These are phyloP conservation scores for Ogataea salicorniae DNA, from an alignment of 805 yeast species.

Conservation along the genomic window DNA sequence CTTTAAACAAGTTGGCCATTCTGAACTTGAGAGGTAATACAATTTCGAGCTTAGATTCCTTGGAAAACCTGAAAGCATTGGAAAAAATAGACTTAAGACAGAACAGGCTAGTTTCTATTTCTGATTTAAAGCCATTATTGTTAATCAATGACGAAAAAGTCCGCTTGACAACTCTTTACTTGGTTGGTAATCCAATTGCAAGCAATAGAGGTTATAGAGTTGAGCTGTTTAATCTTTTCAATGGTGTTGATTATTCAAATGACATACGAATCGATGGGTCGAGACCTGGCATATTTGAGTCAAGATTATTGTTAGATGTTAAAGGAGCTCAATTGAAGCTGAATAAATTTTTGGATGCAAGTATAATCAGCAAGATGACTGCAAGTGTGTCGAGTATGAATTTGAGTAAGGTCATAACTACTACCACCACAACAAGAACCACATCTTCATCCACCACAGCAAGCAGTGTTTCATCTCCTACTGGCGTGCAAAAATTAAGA, in stretches of 20 bases:
- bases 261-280: slow-evolving; percentile 52
- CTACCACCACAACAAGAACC: slow-evolving; percentile 18
- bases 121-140: slow-evolving; percentile 38
- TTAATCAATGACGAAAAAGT: slow-evolving; percentile 20
- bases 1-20: slow-evolving; percentile 39
- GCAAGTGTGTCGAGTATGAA: slow-evolving; percentile 35
- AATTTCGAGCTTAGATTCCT: slow-evolving; percentile 36
- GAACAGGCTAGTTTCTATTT: slow-evolving; percentile 36
- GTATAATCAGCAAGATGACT: slow-evolving; percentile 32
- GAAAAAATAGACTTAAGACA: slow-evolving; percentile 52
- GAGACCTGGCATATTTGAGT: slow-evolving; percentile 56
- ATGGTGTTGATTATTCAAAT: slow-evolving; percentile 46
- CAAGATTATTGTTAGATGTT: slow-evolving; percentile 46
- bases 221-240: slow-evolving; percentile 51
- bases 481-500: background rate
- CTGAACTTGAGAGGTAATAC: slow-evolving; percentile 48
- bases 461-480: background rate
- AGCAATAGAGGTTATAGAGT: slow-evolving; percentile 40
- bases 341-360: slow-evolving; percentile 35
- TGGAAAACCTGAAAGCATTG: slow-evolving; percentile 38
- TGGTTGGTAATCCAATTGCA: slow-evolving; percentile 36
- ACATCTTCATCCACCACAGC: background rate
- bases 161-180: slow-evolving; percentile 22
- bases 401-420: slow-evolving; percentile 22
- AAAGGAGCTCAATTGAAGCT: slow-evolving; percentile 41